Evolutionary conservation across 2,329 filamentous ascomycete genomes (phyloP), one percentile per base, ranked within the genome.

Genomic region (Trichoderma sp.): DNA sequence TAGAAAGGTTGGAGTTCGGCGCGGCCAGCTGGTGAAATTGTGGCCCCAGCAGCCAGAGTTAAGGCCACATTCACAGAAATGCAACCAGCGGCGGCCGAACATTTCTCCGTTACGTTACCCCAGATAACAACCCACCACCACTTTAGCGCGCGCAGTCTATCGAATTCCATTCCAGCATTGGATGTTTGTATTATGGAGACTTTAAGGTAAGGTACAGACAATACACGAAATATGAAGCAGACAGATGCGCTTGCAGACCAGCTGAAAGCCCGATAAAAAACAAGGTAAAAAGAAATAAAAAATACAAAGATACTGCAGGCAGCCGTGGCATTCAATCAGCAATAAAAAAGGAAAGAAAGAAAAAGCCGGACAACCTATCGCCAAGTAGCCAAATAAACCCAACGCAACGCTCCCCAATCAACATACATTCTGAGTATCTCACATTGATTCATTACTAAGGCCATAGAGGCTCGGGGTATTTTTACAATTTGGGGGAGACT

Each of bases 61-160:
- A 82, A 86, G 85, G 85, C 85, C 85, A 86, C 84, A 83, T 85
- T 85, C 85, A 78, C 84, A 83, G 81, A 84, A 84, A 81, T 77
- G 60, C 62, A 77, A 77, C 33, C 33, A 76, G 78, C 38, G 50
- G 71, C 83, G 83, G 82, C 74, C 53, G 73, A 84, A 83, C 76
- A 71, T 82, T 85, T 79, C 77, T 85, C 83, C 83, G 83, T 38
- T 38, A 38, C 35, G 35, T 38, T 64, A 64, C 64, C 41, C 56
- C 69, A 71, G 74, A 68, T 38, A 63, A 35, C 29, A 59, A 59
- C 16, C 21, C 27, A 35, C 71, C 33, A 50, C 50, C 27, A 24
- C 60, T 38, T 73, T 73, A 38, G 60, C 60, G 69, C 60, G 53
- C 8, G 31, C 16, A 38, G 16, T 27, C 38, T 38, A 62, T 71